Conservation (phyloP, 83 land plant species). For the Diphasiastrum complanatum region DNA sequence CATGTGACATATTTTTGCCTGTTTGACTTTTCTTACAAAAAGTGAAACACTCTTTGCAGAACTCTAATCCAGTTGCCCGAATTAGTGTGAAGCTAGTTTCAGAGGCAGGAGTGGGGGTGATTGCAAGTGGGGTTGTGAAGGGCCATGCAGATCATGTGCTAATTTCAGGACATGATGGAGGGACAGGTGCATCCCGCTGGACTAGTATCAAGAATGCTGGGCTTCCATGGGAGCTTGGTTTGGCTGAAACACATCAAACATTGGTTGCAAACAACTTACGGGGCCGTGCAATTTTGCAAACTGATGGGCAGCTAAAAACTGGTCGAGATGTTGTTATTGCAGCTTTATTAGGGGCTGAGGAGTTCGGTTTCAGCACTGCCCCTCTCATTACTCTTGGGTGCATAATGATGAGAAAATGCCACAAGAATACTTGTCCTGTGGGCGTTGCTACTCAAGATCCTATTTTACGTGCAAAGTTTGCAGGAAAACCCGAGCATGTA, state of each 20-base stretch:
- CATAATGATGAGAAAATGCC: conserved; percentile 98
- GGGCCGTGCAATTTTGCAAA: conserved; percentile 81
- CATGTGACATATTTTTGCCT: neutral
- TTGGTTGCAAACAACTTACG: conserved; percentile 94
- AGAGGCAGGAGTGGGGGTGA: conserved; percentile 97
- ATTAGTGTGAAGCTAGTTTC: conserved; percentile 98
- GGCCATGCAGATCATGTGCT: conserved; percentile 98
- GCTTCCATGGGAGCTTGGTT: conserved; percentile 97
- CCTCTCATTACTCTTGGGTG: conserved; percentile 91
- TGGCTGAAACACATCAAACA: conserved; percentile 95
- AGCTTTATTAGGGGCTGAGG: conserved; percentile 93
- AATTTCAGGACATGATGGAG: conserved; percentile 99
- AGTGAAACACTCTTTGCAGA: conserved; percentile 40
- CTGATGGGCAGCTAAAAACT: conserved; percentile 92
- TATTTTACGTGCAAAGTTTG: conserved; percentile 83
- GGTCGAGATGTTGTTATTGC: conserved; percentile 93
- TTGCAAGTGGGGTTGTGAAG: conserved; percentile 97
- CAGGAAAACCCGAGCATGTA: conserved; percentile 96
- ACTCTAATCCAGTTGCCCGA: conserved; percentile 86
- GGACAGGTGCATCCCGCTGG: conserved; percentile 97
- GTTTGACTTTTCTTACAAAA: neutral
- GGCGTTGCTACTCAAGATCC: conserved; percentile 99
- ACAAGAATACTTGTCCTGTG: conserved; percentile 97
- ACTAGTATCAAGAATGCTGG: conserved; percentile 97
- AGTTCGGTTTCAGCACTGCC: conserved; percentile 94